Evolutionary conservation across 495 filamentous ascomycete genomes (phyloP).

Genomic region (Aspergillus wentii): DNA sequence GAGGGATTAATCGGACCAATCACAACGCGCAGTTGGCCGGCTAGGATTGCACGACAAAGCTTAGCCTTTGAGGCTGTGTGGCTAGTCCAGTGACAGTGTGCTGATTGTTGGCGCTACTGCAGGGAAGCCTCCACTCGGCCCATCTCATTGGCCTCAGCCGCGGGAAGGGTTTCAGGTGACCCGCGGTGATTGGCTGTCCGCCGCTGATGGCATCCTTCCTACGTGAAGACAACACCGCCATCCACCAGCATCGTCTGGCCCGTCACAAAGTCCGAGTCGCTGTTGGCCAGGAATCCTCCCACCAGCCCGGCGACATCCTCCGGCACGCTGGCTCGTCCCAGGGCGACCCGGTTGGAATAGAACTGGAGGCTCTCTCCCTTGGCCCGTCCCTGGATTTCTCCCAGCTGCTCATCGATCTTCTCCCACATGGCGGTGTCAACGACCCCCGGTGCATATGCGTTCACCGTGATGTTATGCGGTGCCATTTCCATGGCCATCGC

Average conservation of each 20-base stretch:
- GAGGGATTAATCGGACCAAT: too few species aligned
- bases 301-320: constrained; percentile 57
- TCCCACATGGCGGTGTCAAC: constrained; percentile 61
- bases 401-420: constrained; percentile 48
- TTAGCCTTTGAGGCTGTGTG: too few species aligned
- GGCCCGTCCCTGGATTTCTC: constrained; percentile 31
- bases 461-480: constrained; percentile 53
- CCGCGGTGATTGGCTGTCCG: too few species aligned
- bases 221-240: constrained; percentile 53
- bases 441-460: constrained; percentile 59
- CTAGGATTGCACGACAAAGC: too few species aligned
- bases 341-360: constrained; percentile 41
- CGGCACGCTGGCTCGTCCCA: constrained; percentile 48
- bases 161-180: too few species aligned
- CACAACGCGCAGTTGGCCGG: too few species aligned
- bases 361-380: constrained; percentile 49
- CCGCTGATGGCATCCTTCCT: too few species aligned
- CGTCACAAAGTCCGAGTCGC: constrained; percentile 54
- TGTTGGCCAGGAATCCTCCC: constrained; percentile 48
- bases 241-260: constrained; percentile 60
- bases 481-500: constrained; percentile 56
- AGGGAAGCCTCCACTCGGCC: too few species aligned
- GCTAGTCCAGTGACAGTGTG: too few species aligned
- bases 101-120: too few species aligned
- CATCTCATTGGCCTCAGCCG: too few species aligned